Evolutionary conservation across 2,329 filamentous ascomycete genomes (phyloP), one percentile per base, ranked within the genome.

Genomic region (Juglanconis oblonga): DNA sequence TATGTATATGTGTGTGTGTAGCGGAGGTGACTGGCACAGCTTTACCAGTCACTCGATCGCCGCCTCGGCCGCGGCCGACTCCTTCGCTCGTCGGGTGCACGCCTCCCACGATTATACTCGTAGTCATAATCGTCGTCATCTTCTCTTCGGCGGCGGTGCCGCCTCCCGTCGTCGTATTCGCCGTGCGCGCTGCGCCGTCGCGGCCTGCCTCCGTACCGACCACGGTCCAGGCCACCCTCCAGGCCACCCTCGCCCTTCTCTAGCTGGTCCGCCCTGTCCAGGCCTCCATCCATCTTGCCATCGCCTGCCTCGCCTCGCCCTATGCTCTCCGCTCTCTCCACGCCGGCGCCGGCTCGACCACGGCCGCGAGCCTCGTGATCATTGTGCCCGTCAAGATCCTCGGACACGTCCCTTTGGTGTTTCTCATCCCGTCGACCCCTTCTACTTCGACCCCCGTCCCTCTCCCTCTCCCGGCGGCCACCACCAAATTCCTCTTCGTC

Each of bases 31-130:
- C 24, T 17, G 7, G 7, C 17, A 31, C 14, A 1, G 7, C 6
- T 44, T 49, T 32, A 62, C 61, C 61, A 63, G 14, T 63, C 58
- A 47, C 61, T 63, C 47, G 61, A 63, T 14, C 59, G 53, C 38
- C 61, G 51, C 51, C 61, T 60, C 45, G 55, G 38, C 51, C 54
- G 52, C 3, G 61, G 61, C 24, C 61, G 45, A 4, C 54, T 54
- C n/a, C 51, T 52, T 2, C 51, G 51, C n/a, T 61, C 53, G n/a
- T 50, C 54, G 33, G 47, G 11, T 29, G 32, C 50, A 10, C 45
- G 38, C n/a, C 52, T 55, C 5, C 53, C 61, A n/a, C 57, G 47
- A 5, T 48, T 33, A 31, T 57, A 50, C n/a, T 54, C 61, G 14
- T 54, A 54, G 29, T 60, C 50, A 38, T 55, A 48, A 14, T 60